Evolutionary conservation across 768 basidiomycete species (phyloP).

Genomic region (Russula lepida): DNA sequence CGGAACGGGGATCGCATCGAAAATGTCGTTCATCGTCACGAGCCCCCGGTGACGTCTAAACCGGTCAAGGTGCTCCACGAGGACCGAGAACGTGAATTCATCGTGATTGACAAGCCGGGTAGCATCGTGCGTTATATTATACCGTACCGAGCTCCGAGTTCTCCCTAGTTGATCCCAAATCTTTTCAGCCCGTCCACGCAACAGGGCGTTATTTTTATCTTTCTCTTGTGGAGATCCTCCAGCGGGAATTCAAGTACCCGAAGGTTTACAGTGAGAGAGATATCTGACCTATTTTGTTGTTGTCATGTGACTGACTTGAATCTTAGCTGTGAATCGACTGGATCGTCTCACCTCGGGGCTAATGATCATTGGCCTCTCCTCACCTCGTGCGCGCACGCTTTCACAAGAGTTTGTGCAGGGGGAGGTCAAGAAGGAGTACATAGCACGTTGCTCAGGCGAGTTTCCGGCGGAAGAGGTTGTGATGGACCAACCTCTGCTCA

Average conservation of each 20-base stretch:
- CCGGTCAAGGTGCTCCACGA: conserved; percentile 73
- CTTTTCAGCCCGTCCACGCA: conserved; percentile 75
- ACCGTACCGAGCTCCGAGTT: conserved; percentile 8
- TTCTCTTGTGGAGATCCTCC: conserved; percentile 79
- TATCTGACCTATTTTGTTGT: too few species aligned
- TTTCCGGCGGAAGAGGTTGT: conserved; percentile 82
- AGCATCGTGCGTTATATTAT: conserved; percentile 84
- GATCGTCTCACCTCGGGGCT: conserved; percentile 92
- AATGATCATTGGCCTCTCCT: conserved; percentile 83
- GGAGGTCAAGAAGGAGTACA: conserved; percentile 83
- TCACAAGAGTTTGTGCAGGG: conserved; percentile 78
- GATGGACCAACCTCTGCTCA: conserved; percentile 81
- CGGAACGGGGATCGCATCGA: conserved; percentile 85
- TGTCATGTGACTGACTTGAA: neutral
- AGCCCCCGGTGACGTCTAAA: conserved; percentile 84
- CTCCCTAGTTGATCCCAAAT: neutral
- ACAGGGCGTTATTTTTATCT: conserved; percentile 87
- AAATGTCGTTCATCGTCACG: conserved; percentile 96
- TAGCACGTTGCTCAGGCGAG: conserved; percentile 76
- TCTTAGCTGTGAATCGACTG: conserved; percentile 84
- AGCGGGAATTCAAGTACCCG: conserved; percentile 71
- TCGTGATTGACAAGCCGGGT: conserved; percentile 95
- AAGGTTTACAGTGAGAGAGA: conserved; percentile 74
- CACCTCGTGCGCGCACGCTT: conserved; percentile 57
- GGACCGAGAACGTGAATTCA: conserved; percentile 71